phyloP scores from a whole-genome alignment of 129 eudicot species.

The Daucus carota region DH1_v3.0 NC_030381.2:47409501-47410000 shows the following conservation, averaged over 20 bases:
- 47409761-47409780: conserved; percentile 87
- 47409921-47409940: not conserved
- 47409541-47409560: not conserved
- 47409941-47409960: not conserved
- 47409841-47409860: not conserved
- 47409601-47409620: not conserved
- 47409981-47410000: too few relatives aligned
- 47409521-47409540: not conserved
- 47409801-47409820: conserved; percentile 73
- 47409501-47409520: not conserved
- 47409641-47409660: not conserved
- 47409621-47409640: not conserved
- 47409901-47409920: not conserved
- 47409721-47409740: conserved; percentile 70
- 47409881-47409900: not conserved
- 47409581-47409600: not conserved
- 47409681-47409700: conserved; percentile 58
- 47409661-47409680: not conserved
- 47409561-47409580: not conserved
- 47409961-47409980: too few relatives aligned
- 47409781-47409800: conserved; percentile 92
- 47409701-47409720: conserved; percentile 68
- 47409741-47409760: conserved; percentile 75
- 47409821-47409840: conserved; percentile 27
- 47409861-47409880: not conserved